Conservation (phyloP, 768 basidiomycete species). For the Paxillus ammoniavirescens region DNA sequence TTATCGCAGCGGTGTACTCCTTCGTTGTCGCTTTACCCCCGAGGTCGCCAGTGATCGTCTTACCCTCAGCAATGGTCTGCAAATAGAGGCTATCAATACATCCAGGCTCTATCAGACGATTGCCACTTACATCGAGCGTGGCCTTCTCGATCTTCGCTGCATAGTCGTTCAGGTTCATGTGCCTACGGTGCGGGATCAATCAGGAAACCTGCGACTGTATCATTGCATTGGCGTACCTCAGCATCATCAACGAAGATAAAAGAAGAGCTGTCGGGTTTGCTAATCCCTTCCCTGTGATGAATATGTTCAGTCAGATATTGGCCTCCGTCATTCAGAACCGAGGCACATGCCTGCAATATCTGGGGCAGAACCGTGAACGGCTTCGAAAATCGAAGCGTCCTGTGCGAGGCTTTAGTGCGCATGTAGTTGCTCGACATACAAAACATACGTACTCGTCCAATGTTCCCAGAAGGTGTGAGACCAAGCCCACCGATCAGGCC, state of each 20-base stretch:
- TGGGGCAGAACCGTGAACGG: conserved; percentile 99
- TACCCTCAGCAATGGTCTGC: conserved; percentile 97
- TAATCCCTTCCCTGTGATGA: conserved; percentile 68
- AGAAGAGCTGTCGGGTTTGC: conserved; percentile 99
- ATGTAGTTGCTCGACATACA: conserved; percentile 3
- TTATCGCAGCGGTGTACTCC: conserved; percentile 89
- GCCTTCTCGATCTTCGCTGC: conserved; percentile 93
- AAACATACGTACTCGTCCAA: conserved; percentile 69
- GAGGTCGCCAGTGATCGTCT: conserved; percentile 91
- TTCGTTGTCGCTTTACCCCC: conserved; percentile 89
- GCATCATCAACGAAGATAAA: conserved; percentile 96
- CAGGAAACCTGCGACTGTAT: neutral
- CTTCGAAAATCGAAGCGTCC: conserved; percentile 99
- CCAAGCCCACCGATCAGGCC: conserved; percentile 98
- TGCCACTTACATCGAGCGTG: conserved; percentile 68
- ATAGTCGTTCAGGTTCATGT: conserved; percentile 86
- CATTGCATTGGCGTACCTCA: conserved; percentile 57
- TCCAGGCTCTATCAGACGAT: neutral
- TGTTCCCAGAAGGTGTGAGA: conserved; percentile 96
- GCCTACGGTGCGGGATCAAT: conserved; percentile 47
- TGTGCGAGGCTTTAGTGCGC: conserved; percentile 30
- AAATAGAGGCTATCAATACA: conserved; percentile 9
- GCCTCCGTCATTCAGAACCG: neutral
- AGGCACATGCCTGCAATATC: conserved; percentile 82
- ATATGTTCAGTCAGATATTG: neutral